These are phyloP conservation scores for Leishmania major DNA, from an alignment of 208 protist genomes.

Conservation along the genomic window DNA sequence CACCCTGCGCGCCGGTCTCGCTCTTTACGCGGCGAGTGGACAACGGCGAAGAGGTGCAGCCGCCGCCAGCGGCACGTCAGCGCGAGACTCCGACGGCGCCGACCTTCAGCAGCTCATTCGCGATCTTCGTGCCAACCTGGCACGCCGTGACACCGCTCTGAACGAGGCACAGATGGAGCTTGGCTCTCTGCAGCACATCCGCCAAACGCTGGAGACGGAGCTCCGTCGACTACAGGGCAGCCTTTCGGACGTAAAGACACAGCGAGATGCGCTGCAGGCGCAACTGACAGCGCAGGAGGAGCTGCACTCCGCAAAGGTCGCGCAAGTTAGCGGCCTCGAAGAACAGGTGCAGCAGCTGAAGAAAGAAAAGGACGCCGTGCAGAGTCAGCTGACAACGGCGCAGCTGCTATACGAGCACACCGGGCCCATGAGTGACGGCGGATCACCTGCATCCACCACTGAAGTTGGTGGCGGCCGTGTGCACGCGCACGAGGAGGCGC, in stretches of 20 bases:
- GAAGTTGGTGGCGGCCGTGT: background rate
- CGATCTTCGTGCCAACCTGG: slow-evolving; percentile 80
- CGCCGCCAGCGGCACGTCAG: background rate
- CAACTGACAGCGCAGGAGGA: slow-evolving; percentile 16
- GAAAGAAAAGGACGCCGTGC: slow-evolving; percentile 17
- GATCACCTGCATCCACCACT: background rate
- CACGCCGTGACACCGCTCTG: slow-evolving; percentile 69
- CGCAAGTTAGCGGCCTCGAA: background rate
- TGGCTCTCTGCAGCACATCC: slow-evolving; percentile 24
- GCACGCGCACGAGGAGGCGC: slow-evolving; percentile 15
- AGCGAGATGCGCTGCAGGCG: slow-evolving; percentile 34
- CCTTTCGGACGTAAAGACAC: slow-evolving; percentile 33
- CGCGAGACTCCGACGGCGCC: slow-evolving; percentile 10
- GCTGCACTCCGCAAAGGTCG: background rate
- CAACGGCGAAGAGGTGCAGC: background rate
- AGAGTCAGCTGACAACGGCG: slow-evolving; percentile 23
- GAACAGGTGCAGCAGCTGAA: slow-evolving; percentile 2
- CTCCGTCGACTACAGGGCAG: slow-evolving; percentile 22
- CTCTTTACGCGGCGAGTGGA: slow-evolving; percentile 7
- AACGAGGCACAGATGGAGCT: slow-evolving; percentile 56
- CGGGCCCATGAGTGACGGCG: background rate
- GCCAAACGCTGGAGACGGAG: slow-evolving; percentile 29
- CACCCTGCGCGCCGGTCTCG: background rate
- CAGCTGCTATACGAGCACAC: slow-evolving; percentile 40
- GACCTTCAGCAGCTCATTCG: slow-evolving; percentile 44